phyloP scores from a whole-genome alignment of 2,329 filamentous ascomycete species.

The Botrytis tulipae region DNA sequence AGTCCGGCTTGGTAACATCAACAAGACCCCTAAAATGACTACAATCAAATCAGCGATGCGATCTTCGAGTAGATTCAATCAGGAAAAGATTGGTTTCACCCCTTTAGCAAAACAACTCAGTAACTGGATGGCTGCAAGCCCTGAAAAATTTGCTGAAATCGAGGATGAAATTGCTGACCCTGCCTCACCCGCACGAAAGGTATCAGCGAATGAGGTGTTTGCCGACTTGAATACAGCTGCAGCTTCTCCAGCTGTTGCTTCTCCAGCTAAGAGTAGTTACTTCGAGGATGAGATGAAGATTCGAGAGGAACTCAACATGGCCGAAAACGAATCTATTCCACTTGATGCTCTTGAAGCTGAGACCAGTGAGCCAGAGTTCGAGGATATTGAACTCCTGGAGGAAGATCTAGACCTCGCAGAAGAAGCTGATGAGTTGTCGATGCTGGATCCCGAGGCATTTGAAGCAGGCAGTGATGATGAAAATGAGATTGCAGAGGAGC shows the following conservation, averaged over 20 bases:
- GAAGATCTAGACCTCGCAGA: conserved; percentile 58
- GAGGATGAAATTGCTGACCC: conserved; percentile 16
- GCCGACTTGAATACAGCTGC: neutral
- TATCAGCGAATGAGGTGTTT: neutral
- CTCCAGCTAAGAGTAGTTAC: conserved; percentile 48
- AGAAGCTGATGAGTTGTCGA: conserved; percentile 60
- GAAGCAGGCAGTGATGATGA: conserved; percentile 25
- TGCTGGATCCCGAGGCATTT: conserved; percentile 45
- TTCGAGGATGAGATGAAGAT: conserved; percentile 62
- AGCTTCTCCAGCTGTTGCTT: conserved; percentile 24
- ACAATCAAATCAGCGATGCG: conserved; percentile 6
- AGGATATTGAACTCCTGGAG: conserved; percentile 49
- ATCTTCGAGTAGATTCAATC: conserved; percentile 16
- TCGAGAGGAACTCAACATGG: conserved; percentile 42
- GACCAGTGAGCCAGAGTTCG: conserved; percentile 40
- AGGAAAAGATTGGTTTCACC: conserved; percentile 55
- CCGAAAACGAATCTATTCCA: conserved; percentile 38
- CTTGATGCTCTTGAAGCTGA: conserved; percentile 20
- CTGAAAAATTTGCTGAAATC: conserved; percentile 43
- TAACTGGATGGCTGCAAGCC: conserved; percentile 62
- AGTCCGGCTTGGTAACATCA: conserved; percentile 34
- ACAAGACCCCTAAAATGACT: conserved; percentile 31
- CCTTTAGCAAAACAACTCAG: conserved; percentile 60
- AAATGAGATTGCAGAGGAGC: neutral
- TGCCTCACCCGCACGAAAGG: conserved; percentile 23